Conservation (phyloP, 192 early-diverging fungal species). For the Thoreauomyces humboldtii region DNA sequence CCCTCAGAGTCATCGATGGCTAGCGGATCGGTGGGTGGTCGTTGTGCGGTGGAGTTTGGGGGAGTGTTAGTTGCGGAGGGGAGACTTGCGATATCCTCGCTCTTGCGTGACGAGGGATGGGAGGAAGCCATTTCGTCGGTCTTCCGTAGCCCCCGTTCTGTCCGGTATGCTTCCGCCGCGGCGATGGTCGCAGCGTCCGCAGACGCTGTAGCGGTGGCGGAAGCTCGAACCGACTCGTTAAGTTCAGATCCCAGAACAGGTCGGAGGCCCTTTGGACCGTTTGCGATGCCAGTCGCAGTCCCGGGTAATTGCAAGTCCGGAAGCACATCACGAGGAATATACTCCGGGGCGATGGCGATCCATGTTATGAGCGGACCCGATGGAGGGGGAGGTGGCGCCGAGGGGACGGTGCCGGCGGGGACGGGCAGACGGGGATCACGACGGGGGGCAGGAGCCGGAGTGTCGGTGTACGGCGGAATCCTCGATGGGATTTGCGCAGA, state of each 20-base stretch:
- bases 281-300: no score
- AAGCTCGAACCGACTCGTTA: neutral
- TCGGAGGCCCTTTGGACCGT: conserved; percentile 1
- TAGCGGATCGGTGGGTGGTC: no score
- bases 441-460: conserved; percentile 1
- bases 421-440: conserved; percentile 18
- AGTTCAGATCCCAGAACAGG: neutral
- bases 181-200: neutral
- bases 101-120: no score
- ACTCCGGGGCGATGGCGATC: conserved; percentile 38
- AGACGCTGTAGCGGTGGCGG: neutral
- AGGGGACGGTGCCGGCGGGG: conserved; percentile 6
- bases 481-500: conserved; percentile 15
- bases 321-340: conserved; percentile 19
- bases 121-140: no score
- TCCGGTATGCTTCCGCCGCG: conserved; percentile 7
- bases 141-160: neutral
- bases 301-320: neutral
- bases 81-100: no score
- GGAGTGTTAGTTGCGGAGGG: no score
- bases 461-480: conserved; percentile 1
- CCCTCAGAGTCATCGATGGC: no score
- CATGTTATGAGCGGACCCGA: conserved; percentile 37
- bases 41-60: no score
- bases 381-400: neutral